Percentiles rank a stretch among this genome's conserved stretches.
These are phyloP conservation scores for Excoecaria cochinchinensis DNA, from an alignment of 345 rosid species.

Conservation along the genomic window DNA sequence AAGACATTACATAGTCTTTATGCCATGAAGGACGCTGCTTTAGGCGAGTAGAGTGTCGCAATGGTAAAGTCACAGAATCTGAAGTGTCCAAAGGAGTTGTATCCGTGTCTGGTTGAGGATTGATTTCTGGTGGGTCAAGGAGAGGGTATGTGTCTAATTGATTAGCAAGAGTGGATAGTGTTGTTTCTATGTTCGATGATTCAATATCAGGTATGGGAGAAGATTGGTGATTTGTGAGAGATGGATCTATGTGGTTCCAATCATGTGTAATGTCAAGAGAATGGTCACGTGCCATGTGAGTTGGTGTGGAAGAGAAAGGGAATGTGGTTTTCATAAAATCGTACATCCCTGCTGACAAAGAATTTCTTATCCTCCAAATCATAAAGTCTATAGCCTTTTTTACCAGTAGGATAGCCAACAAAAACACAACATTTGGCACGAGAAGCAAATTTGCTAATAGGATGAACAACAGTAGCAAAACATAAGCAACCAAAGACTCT, in stretches of 20 bases:
- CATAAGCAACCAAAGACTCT: too few relatives aligned
- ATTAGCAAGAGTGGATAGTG: background rate
- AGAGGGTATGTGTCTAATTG: background rate
- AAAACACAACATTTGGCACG: background rate
- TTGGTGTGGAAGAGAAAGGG: too few relatives aligned
- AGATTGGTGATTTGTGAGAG: background rate
- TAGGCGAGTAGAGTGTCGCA: too few relatives aligned
- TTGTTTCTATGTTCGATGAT: background rate
- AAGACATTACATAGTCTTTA: background rate
- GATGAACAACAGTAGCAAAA: too few relatives aligned
- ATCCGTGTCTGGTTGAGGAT: background rate
- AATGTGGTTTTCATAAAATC: too few relatives aligned
- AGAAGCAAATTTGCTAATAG: background rate
- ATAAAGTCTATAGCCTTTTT: background rate
- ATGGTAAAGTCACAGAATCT: too few relatives aligned
- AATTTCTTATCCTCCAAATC: background rate
- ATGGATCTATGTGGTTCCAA: background rate
- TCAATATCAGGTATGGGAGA: background rate
- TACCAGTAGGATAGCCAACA: background rate
- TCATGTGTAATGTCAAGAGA: too few relatives aligned
- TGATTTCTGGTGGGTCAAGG: background rate
- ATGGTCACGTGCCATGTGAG: too few relatives aligned
- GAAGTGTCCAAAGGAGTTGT: background rate
- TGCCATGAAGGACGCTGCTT: background rate
- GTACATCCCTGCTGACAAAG: too few relatives aligned